Evolutionary conservation across 2,329 filamentous ascomycete species (phyloP), one percentile per base, ranked within the genome.

Genomic region (Tolypocladium amazonense): DNA sequence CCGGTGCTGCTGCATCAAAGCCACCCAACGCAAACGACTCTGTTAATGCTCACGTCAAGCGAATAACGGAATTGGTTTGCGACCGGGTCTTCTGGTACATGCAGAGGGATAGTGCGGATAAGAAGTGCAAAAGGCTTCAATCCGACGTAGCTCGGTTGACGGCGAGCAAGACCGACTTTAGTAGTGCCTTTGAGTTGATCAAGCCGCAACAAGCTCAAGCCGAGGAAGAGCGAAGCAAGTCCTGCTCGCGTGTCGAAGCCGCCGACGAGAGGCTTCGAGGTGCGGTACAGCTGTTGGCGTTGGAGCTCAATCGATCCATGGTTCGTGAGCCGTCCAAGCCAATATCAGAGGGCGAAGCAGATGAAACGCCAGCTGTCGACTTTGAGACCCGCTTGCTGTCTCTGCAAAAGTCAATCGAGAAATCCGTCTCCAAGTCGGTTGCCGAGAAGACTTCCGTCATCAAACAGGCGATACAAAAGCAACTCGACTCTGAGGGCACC

Each of bases 41-140:
- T 15, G 14, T 25, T 11, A 58, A 59, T 14, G 14, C 33, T 20
- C 58, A 63, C 3, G 57, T 62, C 45, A 66, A 57, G 47, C 33
- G 15, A 2, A 15, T 70, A 2, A 59, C 64, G 20, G 65, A 68
- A 15, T 39, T 65, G 2, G n/a, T 71, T 8, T 65, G 62, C 27
- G 64, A 71, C 9, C 65, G 65, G 53, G 60, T 65, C 5, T 57
- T 58, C 53, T 65, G 62, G 57, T 66, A 58, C 20, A 62, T 62
- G 41, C 60, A 65, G 23, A 60, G 63, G 53, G 61, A 64, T 8
- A 53, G 59, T 3, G 63, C 65, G 23, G 62, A 62, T 5, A 65
- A 61, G 12, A 64, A 57, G 37, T 61, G 61, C 15, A 64, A 61
- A 53, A 67, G 56, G 38, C 37, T 63, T 8, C 57, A 57, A 15